Percentiles rank a stretch among this genome's conserved stretches.
Evolutionary conservation across 2,329 filamentous ascomycete genomes (phyloP).

Genomic region (Fusarium bactridioides): DNA sequence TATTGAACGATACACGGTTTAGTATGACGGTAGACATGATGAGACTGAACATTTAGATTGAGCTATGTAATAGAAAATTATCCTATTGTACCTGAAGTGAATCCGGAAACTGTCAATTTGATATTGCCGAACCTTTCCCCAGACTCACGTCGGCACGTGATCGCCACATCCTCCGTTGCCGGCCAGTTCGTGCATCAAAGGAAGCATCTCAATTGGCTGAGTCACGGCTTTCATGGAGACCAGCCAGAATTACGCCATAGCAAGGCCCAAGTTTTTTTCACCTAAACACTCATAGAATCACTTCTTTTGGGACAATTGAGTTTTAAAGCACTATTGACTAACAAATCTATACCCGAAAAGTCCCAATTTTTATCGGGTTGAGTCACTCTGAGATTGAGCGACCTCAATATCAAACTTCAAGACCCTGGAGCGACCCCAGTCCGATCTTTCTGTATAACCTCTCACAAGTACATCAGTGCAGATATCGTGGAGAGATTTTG

Average conservation of each 20-base stretch:
- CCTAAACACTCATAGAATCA: conserved; percentile 30
- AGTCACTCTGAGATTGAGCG: conserved; percentile 1
- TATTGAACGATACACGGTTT: not conserved
- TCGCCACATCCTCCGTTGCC: conserved; percentile 27
- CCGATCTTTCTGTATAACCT: conserved; percentile 18
- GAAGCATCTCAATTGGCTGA: conserved; percentile 39
- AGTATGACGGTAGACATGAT: not conserved
- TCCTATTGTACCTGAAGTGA: not conserved
- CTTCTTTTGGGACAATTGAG: conserved; percentile 23
- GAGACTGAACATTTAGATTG: not conserved
- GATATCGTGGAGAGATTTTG: not conserved
- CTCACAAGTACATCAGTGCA: not conserved
- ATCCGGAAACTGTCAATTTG: not conserved
- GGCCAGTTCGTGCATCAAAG: conserved; percentile 18
- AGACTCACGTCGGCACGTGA: conserved; percentile 23
- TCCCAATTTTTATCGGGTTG: conserved; percentile 23
- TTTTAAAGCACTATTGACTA: conserved; percentile 17
- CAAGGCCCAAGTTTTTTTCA: conserved; percentile 34
- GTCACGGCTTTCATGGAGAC: conserved; percentile 28
- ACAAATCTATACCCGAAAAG: conserved; percentile 9
- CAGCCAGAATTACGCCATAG: conserved; percentile 42
- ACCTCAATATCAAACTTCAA: conserved; percentile 17
- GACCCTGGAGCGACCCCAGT: conserved; percentile 14
- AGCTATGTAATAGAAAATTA: no score
- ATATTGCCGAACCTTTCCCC: not conserved